Evolutionary conservation across 176 grass and related monocot species (phyloP).

Genomic region (Dendrocalamus sinicus): DNA sequence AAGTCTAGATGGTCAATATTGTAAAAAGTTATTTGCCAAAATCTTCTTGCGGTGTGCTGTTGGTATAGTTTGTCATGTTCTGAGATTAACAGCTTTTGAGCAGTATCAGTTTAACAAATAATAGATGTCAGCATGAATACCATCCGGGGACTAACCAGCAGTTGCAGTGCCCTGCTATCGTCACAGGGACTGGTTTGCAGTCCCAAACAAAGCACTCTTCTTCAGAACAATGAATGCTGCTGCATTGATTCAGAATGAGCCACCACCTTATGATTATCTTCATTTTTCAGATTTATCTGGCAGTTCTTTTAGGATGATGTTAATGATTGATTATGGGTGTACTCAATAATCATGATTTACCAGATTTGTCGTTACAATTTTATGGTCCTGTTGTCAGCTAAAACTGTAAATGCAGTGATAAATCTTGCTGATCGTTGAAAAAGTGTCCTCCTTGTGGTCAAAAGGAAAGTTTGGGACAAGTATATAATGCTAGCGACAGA

Average conservation of each 20-base stretch:
- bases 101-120: background rate
- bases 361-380: background rate
- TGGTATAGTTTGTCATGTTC: background rate
- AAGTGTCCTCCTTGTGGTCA: constrained; percentile 35
- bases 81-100: background rate
- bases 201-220: constrained; percentile 23
- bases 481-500: constrained; percentile 31
- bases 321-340: constrained; percentile 3
- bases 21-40: background rate
- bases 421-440: background rate
- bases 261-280: background rate
- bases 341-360: background rate
- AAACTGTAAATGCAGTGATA: constrained; percentile 9
- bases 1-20: background rate
- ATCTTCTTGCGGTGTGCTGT: background rate
- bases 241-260: background rate
- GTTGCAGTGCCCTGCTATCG: background rate
- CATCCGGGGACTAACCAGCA: too few species aligned
- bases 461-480: constrained; percentile 35
- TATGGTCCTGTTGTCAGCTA: background rate
- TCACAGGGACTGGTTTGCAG: background rate
- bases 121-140: background rate
- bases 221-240: background rate
- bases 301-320: background rate
- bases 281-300: background rate